phyloP scores from a whole-genome alignment of 129 eudicot genomes.

The Escallonia herrerae region DNA sequence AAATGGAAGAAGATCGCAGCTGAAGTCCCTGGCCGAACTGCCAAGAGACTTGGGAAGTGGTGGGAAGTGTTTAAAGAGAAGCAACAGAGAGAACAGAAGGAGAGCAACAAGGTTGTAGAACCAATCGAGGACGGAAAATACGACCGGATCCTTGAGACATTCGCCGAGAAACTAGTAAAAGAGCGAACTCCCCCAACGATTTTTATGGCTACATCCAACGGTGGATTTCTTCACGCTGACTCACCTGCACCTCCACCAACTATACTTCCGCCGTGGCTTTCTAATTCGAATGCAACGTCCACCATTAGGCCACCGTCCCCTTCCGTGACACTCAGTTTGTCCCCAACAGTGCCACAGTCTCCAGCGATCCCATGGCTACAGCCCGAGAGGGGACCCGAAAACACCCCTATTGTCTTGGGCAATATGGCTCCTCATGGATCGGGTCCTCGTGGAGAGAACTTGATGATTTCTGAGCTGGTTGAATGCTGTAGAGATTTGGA shows the following conservation, averaged over 20 bases:
- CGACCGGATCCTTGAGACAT: constrained; percentile 43
- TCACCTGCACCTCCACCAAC: constrained; percentile 21
- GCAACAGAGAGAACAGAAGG: constrained; percentile 43
- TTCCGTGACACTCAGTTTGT: constrained; percentile 48
- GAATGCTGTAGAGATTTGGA: constrained; percentile 60
- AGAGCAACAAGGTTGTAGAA: constrained; percentile 25
- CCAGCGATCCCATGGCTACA: constrained; percentile 40
- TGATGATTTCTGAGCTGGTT: constrained; percentile 31
- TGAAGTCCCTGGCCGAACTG: constrained; percentile 66
- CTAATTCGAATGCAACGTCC: constrained; percentile 22
- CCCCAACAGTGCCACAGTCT: constrained; percentile 25
- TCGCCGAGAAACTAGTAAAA: constrained; percentile 53
- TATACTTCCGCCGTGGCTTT: constrained; percentile 52
- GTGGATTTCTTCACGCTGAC: constrained; percentile 23
- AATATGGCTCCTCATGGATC: constrained; percentile 20
- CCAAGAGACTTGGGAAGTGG: constrained; percentile 66
- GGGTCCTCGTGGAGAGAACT: constrained; percentile 12
- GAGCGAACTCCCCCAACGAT: constrained; percentile 15
- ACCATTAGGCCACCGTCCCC: constrained; percentile 35
- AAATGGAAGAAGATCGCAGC: constrained; percentile 68
- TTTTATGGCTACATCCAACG: constrained; percentile 37
- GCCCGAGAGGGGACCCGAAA: constrained; percentile 10
- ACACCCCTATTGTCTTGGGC: constrained; percentile 12
- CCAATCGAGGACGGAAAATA: constrained; percentile 35
- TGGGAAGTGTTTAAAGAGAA: constrained; percentile 70